Percentiles rank a stretch among this genome's conserved stretches.
Evolutionary conservation across 2,329 filamentous ascomycete species (phyloP).

Genomic region (Clarireedia paspali): DNA sequence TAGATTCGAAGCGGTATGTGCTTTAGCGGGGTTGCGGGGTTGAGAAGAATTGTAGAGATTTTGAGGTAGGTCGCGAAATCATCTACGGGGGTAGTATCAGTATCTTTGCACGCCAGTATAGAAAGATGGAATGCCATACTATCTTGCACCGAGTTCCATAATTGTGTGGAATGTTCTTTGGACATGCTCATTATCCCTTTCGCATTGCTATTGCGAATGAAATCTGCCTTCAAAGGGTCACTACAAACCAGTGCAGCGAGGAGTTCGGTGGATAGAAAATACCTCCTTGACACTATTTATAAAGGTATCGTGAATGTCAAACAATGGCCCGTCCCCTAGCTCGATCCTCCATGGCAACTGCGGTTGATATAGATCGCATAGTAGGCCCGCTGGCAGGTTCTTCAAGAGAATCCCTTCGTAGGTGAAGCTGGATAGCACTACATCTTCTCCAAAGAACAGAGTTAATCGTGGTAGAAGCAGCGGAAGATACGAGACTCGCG

Average conservation of each 20-base stretch:
- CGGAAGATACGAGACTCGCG: conserved; percentile 61
- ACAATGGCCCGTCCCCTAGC: conserved; percentile 49
- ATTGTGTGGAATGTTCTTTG: conserved; percentile 56
- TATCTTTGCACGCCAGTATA: neutral
- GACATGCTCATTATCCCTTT: conserved; percentile 66
- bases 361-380: conserved; percentile 56
- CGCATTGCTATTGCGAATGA: conserved; percentile 60
- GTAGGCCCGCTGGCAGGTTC: conserved; percentile 61
- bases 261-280: neutral
- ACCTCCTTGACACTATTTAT: conserved; percentile 63
- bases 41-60: conserved; percentile 70
- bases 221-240: conserved; percentile 38
- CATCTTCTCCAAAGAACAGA: conserved; percentile 48
- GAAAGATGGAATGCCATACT: conserved; percentile 34
- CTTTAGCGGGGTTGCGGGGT: conserved; percentile 64
- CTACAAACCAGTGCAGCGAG: neutral
- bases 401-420: conserved; percentile 62
- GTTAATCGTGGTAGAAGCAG: conserved; percentile 55
- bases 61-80: conserved; percentile 65
- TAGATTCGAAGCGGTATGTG: conserved; percentile 87
- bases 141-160: conserved; percentile 58
- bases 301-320: conserved; percentile 49
- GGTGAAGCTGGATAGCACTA: conserved; percentile 41
- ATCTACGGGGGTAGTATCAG: conserved; percentile 38
- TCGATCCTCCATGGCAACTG: conserved; percentile 54